A percentile compares a stretch with the other conserved stretches of the same genome.
These are phyloP conservation scores for Zygosaccharomyces siamensis DNA, from an alignment of 805 yeast genomes.

Conservation along the genomic window DNA sequence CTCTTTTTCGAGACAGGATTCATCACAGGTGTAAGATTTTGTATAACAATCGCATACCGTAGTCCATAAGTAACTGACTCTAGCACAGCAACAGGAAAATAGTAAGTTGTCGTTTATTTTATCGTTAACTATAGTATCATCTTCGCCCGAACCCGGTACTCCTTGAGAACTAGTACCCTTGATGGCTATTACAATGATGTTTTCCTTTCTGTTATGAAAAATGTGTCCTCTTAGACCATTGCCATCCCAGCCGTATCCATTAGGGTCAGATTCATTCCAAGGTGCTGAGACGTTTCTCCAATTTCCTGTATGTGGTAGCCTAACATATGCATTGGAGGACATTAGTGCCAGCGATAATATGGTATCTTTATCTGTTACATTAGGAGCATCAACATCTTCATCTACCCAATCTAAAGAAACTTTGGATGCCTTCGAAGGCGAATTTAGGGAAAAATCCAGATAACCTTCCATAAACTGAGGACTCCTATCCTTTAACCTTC, in stretches of 20 bases:
- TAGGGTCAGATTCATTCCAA: constrained; percentile 48
- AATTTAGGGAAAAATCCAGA: constrained; percentile 49
- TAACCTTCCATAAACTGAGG: constrained; percentile 68
- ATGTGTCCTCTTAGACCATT: constrained; percentile 89
- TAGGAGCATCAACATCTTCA: constrained; percentile 56
- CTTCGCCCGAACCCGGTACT: constrained; percentile 65
- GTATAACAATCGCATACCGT: constrained; percentile 93
- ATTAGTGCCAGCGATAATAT: constrained; percentile 71
- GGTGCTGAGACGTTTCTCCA: constrained; percentile 76
- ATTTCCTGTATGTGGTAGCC: constrained; percentile 68
- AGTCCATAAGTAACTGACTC: constrained; percentile 86
- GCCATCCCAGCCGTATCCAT: constrained; percentile 79
- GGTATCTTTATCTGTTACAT: constrained; percentile 69
- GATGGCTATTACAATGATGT: constrained; percentile 66
- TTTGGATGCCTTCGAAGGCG: constrained; percentile 23
- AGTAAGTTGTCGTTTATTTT: constrained; percentile 81
- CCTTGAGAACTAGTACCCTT: constrained; percentile 92
- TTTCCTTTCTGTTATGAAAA: constrained; percentile 57
- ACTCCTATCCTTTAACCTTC: constrained; percentile 42
- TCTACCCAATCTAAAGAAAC: constrained; percentile 62
- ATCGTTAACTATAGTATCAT: constrained; percentile 77
- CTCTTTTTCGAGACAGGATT: constrained; percentile 76
- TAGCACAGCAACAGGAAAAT: constrained; percentile 94
- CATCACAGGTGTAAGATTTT: constrained; percentile 80
- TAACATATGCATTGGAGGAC: constrained; percentile 88